Conservation (phyloP, 2,329 filamentous ascomycete genomes). For the Ophiostoma angusticollis region DNA sequence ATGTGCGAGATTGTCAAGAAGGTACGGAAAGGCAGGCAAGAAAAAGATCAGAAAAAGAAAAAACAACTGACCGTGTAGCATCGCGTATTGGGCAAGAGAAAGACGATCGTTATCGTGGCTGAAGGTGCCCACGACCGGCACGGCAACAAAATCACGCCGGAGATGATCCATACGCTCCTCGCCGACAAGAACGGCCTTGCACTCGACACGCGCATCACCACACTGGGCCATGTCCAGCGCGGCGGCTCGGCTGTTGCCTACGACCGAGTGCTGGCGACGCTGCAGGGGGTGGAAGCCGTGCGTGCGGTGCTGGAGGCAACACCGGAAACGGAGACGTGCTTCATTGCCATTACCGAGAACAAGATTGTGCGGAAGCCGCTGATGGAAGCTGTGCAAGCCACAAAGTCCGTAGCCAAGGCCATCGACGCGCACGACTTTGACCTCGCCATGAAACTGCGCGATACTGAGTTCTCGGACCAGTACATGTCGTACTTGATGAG, state of each 20-base stretch:
- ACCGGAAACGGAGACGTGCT: slow-evolving; percentile 78
- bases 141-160: slow-evolving; percentile 69
- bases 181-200: slow-evolving; percentile 58
- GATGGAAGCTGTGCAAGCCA: slow-evolving; percentile 77
- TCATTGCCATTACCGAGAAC: slow-evolving; percentile 96
- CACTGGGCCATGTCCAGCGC: slow-evolving; percentile 92
- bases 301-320: slow-evolving; percentile 81
- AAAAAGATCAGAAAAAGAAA: too few species aligned
- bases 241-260: slow-evolving; percentile 88
- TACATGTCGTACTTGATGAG: slow-evolving; percentile 85
- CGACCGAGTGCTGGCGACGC: slow-evolving; percentile 81
- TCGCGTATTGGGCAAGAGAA: slow-evolving; percentile 77
- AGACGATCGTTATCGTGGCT: slow-evolving; percentile 95
- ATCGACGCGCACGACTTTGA: slow-evolving; percentile 81
- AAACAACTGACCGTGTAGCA: too few species aligned
- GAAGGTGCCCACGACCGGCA: slow-evolving; percentile 83
- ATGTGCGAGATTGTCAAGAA: slow-evolving; percentile 70
- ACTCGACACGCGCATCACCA: slow-evolving; percentile 87
- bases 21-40: too few species aligned
- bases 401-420: slow-evolving; percentile 68
- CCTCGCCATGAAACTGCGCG: slow-evolving; percentile 73
- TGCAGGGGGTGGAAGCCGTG: slow-evolving; percentile 91
- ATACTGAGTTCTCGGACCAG: slow-evolving; percentile 89
- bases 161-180: slow-evolving; percentile 79
- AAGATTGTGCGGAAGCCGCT: slow-evolving; percentile 87